phyloP scores from a whole-genome alignment of 106 monocot genomes.

The Platanthera guangdongensis region DNA sequence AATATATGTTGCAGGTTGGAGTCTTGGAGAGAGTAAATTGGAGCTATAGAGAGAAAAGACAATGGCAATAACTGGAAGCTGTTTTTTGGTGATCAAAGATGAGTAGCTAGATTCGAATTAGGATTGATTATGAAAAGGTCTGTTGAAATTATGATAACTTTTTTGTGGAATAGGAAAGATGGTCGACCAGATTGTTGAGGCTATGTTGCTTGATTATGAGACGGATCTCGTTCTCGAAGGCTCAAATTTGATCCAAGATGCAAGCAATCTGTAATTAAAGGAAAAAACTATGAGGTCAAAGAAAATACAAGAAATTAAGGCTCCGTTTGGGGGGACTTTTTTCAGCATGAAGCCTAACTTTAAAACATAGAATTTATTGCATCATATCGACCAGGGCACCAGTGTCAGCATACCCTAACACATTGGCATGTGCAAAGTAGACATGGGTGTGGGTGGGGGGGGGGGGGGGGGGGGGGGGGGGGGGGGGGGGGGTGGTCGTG shows the following conservation, averaged over 20 bases:
- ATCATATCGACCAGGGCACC: conserved; percentile 44
- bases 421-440: conserved; percentile 70
- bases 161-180: too few species aligned
- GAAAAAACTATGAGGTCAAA: background rate
- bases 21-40: too few species aligned
- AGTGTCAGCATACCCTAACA: conserved; percentile 71
- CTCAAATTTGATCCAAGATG: conserved; percentile 84
- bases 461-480: conserved; percentile 52
- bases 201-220: conserved; percentile 85
- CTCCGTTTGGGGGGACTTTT: too few species aligned
- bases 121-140: too few species aligned
- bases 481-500: conserved; percentile 41
- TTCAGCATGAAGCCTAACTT: too few species aligned
- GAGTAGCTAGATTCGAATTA: too few species aligned
- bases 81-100: too few species aligned
- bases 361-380: background rate
- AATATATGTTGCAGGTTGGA: too few species aligned
- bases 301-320: background rate
- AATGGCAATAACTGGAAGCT: too few species aligned
- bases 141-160: too few species aligned
- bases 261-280: conserved; percentile 46
- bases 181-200: conserved; percentile 25
- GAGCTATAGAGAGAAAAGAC: too few species aligned
- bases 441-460: conserved; percentile 71
- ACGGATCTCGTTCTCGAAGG: conserved; percentile 73